Percentiles rank a stretch among this genome's conserved stretches.
These are phyloP conservation scores for Aspergillus ustus DNA, from an alignment of 2,329 filamentous ascomycete species.

Conservation along the genomic window DNA sequence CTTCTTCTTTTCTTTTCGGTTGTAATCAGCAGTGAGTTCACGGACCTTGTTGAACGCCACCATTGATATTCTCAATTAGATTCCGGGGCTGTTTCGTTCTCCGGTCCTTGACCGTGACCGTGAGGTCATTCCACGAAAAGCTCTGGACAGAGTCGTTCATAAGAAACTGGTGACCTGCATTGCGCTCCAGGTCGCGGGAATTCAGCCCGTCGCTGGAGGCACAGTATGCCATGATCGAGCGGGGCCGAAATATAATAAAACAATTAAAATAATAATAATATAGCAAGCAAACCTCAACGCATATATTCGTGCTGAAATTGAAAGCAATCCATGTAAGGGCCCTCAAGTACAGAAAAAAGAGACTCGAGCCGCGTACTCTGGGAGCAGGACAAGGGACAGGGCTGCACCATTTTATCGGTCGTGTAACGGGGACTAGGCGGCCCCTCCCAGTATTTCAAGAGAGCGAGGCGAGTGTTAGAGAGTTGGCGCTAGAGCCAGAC, in stretches of 20 bases:
- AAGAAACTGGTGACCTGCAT: conserved; percentile 36
- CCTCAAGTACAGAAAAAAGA: conserved; percentile 7
- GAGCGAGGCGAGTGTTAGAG: background rate
- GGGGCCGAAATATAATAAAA: background rate
- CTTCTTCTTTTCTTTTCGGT: background rate
- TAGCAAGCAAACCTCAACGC: background rate
- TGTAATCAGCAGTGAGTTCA: background rate
- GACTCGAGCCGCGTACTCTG: conserved; percentile 3
- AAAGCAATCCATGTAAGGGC: background rate
- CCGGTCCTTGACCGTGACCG: conserved; percentile 73
- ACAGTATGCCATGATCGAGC: conserved; percentile 7
- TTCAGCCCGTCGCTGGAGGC: conserved; percentile 13
- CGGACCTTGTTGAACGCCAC: conserved; percentile 66
- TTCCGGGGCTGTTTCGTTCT: conserved; percentile 65
- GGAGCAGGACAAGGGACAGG: background rate
- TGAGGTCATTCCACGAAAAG: conserved; percentile 70
- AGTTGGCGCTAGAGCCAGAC: background rate
- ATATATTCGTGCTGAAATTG: background rate
- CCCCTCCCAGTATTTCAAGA: background rate
- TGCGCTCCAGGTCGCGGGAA: conserved; percentile 35
- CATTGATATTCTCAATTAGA: conserved; percentile 67
- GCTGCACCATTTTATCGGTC: conserved; percentile 11
- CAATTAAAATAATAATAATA: background rate
- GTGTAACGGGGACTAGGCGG: conserved; percentile 12
- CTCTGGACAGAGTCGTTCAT: conserved; percentile 66